These are phyloP conservation scores for Geotrichum restrictum DNA, from an alignment of 1,139 yeast species.

Conservation along the genomic window DNA sequence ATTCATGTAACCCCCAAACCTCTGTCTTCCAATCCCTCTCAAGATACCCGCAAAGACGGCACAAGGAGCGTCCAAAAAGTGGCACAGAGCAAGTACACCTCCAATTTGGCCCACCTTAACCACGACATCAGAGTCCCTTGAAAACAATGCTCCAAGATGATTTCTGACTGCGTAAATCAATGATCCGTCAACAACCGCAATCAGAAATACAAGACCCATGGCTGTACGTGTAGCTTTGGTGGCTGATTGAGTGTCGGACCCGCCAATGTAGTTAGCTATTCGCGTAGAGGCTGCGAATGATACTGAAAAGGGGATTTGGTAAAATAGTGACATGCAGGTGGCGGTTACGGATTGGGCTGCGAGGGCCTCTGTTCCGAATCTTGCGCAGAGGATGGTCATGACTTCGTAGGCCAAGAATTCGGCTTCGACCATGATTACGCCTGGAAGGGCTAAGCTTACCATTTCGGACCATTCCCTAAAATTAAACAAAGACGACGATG, in stretches of 20 bases:
- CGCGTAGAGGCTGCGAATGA: constrained; percentile 83
- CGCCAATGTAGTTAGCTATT: constrained; percentile 82
- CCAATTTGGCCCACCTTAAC: constrained; percentile 49
- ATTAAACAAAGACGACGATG: too few species aligned
- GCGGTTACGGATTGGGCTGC: constrained; percentile 88
- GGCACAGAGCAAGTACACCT: constrained; percentile 68
- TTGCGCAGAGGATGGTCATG: constrained; percentile 63
- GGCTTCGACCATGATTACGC: constrained; percentile 79
- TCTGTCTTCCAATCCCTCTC: constrained; percentile 82
- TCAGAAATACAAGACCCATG: constrained; percentile 49
- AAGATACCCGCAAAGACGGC: constrained; percentile 78
- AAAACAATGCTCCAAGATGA: constrained; percentile 55
- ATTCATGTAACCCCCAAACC: constrained; percentile 73
- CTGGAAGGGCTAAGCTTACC: constrained; percentile 69
- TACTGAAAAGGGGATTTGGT: constrained; percentile 82
- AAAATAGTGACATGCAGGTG: constrained; percentile 69
- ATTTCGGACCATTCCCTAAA: constrained; percentile 69
- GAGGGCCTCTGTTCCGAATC: constrained; percentile 71
- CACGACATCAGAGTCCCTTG: constrained; percentile 62
- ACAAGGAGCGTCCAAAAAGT: constrained; percentile 72
- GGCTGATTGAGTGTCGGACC: constrained; percentile 59
- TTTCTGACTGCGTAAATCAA: constrained; percentile 49
- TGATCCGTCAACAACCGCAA: constrained; percentile 54
- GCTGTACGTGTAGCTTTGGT: constrained; percentile 61
- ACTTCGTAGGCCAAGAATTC: constrained; percentile 83